Conservation (phyloP, 139 green algal genomes). For the Tetraselmis chui region DNA sequence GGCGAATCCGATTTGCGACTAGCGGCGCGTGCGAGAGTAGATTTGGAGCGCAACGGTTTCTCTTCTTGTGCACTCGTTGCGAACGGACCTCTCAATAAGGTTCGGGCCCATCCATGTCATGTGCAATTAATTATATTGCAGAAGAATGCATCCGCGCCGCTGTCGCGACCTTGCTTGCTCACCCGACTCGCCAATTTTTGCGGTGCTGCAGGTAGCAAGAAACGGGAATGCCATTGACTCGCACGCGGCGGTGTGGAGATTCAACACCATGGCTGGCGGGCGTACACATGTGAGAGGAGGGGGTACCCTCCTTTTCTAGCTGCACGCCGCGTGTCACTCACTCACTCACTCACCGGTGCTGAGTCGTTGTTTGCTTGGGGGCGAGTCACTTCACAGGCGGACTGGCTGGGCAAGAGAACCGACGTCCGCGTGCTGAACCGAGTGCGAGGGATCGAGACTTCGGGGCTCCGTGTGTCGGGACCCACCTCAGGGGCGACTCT, state of each 20-base stretch:
- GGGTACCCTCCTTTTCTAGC: no score
- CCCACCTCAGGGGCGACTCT: no score
- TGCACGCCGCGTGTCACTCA: background rate
- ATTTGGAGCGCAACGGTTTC: background rate
- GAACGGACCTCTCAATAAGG: slow-evolving; percentile 8
- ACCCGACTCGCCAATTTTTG: no score
- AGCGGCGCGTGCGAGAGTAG: background rate
- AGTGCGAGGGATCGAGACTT: slow-evolving; percentile 3
- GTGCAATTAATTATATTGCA: no score
- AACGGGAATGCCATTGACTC: slow-evolving; percentile 1
- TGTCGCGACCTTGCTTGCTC: no score
- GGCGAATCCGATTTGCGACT: background rate
- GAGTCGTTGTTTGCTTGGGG: background rate
- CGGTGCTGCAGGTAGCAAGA: background rate
- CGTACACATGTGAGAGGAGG: background rate
- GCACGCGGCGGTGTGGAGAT: slow-evolving; percentile 12
- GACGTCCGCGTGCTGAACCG: slow-evolving; percentile 1
- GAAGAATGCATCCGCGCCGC: no score
- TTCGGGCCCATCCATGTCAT: background rate
- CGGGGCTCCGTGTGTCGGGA: background rate
- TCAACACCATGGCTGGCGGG: slow-evolving; percentile 3
- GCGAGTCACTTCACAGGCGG: background rate
- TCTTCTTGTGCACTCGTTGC: slow-evolving; percentile 4
- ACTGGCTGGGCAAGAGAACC: background rate
- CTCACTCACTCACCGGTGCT: background rate